Percentiles rank a stretch among this genome's conserved stretches.
These are phyloP conservation scores for Penicillium arizonense DNA, from an alignment of 495 filamentous ascomycete species.

Conservation along the genomic window DNA sequence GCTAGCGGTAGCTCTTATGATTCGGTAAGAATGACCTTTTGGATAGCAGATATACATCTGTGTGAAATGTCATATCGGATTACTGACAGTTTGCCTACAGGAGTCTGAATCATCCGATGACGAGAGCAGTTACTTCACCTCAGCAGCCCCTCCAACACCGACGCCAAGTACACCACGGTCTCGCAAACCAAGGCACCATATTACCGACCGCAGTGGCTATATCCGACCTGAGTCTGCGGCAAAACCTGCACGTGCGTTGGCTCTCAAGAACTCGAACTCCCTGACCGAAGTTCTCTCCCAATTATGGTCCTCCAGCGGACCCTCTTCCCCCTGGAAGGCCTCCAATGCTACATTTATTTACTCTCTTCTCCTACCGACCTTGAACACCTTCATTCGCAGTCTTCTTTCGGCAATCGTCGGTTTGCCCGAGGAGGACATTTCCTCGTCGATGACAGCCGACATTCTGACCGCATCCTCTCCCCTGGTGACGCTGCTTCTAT, in stretches of 20 bases:
- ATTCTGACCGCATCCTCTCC: conserved; percentile 72
- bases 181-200: conserved; percentile 41
- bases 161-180: conserved; percentile 54
- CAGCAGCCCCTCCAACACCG: conserved; percentile 57
- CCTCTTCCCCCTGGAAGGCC: conserved; percentile 92
- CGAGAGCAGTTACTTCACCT: conserved; percentile 84
- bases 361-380: conserved; percentile 74
- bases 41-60: neutral
- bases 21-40: conserved; percentile 24
- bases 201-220: conserved; percentile 53
- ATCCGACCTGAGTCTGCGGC: conserved; percentile 39
- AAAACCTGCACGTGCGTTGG: conserved; percentile 58
- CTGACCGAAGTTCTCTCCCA: conserved; percentile 76
- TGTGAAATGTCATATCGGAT: neutral
- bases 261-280: conserved; percentile 66
- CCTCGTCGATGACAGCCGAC: conserved; percentile 50
- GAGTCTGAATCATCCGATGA: conserved; percentile 63
- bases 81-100: conserved; percentile 19
- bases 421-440: conserved; percentile 72
- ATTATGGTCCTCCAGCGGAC: conserved; percentile 85
- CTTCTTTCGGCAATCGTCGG: conserved; percentile 80
- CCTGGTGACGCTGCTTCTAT: conserved; percentile 69
- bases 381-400: conserved; percentile 83
- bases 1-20: conserved; percentile 36
- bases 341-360: conserved; percentile 90